These are phyloP conservation scores for Talaromyces marneffei DNA, from an alignment of 2,329 filamentous ascomycete species.

Conservation along the genomic window DNA sequence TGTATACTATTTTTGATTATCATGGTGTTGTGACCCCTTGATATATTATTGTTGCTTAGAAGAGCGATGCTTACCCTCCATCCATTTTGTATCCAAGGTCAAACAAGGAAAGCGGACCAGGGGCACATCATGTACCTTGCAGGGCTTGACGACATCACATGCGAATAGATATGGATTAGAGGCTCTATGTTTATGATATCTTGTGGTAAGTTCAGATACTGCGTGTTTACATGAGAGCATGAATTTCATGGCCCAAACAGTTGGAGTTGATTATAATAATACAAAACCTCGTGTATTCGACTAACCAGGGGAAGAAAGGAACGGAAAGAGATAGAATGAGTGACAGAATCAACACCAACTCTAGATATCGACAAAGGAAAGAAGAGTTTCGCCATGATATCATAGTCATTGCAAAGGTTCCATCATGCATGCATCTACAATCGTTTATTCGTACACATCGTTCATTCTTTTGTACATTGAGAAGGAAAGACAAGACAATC, in stretches of 20 bases:
- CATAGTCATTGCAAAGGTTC: neutral
- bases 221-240: neutral
- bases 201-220: neutral
- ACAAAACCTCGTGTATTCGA: neutral
- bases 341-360: neutral
- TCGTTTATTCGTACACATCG: conserved; percentile 3
- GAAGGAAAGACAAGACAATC: neutral
- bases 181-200: neutral
- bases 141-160: conserved; percentile 1
- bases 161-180: neutral
- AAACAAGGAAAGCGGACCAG: neutral
- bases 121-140: neutral
- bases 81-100: neutral
- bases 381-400: neutral
- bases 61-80: no score
- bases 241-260: neutral
- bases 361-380: neutral
- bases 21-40: neutral
- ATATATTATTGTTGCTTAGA: neutral
- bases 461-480: neutral
- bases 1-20: neutral
- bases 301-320: neutral
- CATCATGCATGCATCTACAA: neutral
- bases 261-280: neutral
- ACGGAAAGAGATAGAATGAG: neutral